phyloP scores from a whole-genome alignment of 768 basidiomycete genomes.

The Lactarius akahatsu region DNA sequence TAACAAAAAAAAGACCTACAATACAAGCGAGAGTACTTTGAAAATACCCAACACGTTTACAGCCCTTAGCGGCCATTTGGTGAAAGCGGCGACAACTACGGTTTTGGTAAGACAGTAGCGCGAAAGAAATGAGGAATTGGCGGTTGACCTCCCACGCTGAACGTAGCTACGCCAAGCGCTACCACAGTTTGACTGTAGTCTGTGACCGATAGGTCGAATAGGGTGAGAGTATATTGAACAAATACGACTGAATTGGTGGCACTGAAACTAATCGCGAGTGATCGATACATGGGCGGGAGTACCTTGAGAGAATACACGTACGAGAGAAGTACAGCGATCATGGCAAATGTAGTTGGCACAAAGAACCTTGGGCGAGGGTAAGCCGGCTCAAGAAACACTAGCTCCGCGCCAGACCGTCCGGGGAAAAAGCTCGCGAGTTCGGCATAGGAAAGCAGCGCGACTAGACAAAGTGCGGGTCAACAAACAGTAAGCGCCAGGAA shows the following conservation, averaged over 20 bases:
- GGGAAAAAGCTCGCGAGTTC: constrained; percentile 51
- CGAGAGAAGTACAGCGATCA: constrained; percentile 34
- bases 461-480: constrained; percentile 6
- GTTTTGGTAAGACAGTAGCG: background rate
- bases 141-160: constrained; percentile 29
- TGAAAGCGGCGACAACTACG: no score
- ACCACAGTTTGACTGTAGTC: constrained; percentile 29
- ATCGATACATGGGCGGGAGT: background rate
- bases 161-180: constrained; percentile 31
- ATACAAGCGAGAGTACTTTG: no score
- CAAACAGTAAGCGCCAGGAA: constrained; percentile 23
- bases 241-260: constrained; percentile 33
- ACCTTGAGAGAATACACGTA: constrained; percentile 20
- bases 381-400: constrained; percentile 45
- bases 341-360: constrained; percentile 45
- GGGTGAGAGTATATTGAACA: constrained; percentile 33
- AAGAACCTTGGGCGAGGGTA: constrained; percentile 45
- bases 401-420: constrained; percentile 49
- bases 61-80: no score
- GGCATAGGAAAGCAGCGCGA: constrained; percentile 34
- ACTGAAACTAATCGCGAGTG: constrained; percentile 22
- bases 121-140: background rate
- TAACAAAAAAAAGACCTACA: no score
- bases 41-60: no score
- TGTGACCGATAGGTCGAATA: constrained; percentile 30